Evolutionary conservation across 2,329 filamentous ascomycete species (phyloP).

Genomic region (Gyromitra esculenta): DNA sequence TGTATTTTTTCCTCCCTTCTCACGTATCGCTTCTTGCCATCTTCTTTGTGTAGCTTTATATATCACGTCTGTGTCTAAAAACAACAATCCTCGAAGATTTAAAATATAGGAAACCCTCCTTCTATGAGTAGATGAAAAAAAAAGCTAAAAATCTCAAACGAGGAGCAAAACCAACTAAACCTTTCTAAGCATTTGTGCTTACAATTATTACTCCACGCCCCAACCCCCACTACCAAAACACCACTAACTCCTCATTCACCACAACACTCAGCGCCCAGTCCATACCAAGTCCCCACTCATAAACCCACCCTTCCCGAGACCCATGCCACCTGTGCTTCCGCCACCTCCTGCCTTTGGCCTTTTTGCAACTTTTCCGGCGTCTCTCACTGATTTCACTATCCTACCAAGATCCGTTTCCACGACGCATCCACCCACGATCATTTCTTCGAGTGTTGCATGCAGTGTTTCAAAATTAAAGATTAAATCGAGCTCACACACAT

Average conservation of each 20-base stretch:
- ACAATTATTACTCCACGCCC: not conserved
- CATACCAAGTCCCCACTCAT: conserved; percentile 57
- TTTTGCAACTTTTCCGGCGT: conserved; percentile 52
- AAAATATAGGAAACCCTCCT: not conserved
- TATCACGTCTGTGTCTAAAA: too few species aligned
- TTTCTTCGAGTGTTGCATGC: conserved; percentile 88
- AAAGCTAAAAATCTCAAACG: not conserved
- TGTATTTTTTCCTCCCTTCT: too few species aligned
- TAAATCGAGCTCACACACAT: conserved; percentile 96
- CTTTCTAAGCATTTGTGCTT: not conserved
- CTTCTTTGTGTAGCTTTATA: too few species aligned
- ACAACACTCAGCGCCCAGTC: conserved; percentile 49
- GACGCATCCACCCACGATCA: conserved; percentile 94
- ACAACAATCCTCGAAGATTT: not conserved
- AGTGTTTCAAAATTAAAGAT: conserved; percentile 99
- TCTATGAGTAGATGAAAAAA: not conserved
- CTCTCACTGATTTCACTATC: conserved; percentile 84
- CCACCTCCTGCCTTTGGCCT: conserved; percentile 40
- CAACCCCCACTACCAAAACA: not conserved
- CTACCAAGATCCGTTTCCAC: conserved; percentile 89
- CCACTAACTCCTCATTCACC: not conserved
- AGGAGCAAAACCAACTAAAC: not conserved
- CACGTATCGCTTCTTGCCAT: too few species aligned
- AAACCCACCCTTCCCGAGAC: conserved; percentile 53
- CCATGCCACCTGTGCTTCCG: conserved; percentile 23